Evolutionary conservation across 495 filamentous ascomycete species (phyloP).

Genomic region (Oleoguttula mirabilis): DNA sequence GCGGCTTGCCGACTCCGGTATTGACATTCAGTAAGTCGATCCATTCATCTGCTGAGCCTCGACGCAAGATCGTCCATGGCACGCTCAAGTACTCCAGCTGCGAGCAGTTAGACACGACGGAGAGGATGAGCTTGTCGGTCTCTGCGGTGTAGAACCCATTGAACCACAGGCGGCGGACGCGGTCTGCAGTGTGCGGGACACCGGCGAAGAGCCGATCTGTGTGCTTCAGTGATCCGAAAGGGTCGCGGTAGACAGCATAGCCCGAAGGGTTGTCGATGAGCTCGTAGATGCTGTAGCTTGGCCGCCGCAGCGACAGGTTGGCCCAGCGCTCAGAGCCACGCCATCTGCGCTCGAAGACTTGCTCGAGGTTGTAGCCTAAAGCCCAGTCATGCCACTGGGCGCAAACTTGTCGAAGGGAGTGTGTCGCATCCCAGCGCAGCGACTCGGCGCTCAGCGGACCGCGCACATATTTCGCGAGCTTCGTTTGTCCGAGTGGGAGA

Average conservation of each 20-base stretch:
- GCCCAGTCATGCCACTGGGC: slow-evolving; percentile 43
- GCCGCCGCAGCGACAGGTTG: slow-evolving; percentile 26
- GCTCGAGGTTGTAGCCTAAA: slow-evolving; percentile 35
- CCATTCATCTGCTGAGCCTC: slow-evolving; percentile 36
- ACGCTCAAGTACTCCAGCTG: slow-evolving; percentile 35
- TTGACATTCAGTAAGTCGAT: slow-evolving; percentile 28
- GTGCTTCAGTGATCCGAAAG: slow-evolving; percentile 35
- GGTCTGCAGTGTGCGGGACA: slow-evolving; percentile 33
- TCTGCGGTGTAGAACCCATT: slow-evolving; percentile 41
- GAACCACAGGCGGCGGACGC: slow-evolving; percentile 43
- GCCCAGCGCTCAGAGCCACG: slow-evolving; percentile 39
- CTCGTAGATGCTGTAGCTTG: slow-evolving; percentile 32
- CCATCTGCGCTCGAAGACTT: slow-evolving; percentile 40
- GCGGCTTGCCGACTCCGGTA: slow-evolving; percentile 21
- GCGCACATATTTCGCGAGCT: slow-evolving; percentile 37
- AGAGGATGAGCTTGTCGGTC: slow-evolving; percentile 35
- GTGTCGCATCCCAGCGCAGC: slow-evolving; percentile 37
- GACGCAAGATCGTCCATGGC: slow-evolving; percentile 42
- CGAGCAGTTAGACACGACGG: slow-evolving; percentile 32
- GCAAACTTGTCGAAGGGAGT: slow-evolving; percentile 37
- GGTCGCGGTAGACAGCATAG: slow-evolving; percentile 40
- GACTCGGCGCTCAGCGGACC: slow-evolving; percentile 38
- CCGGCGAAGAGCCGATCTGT: slow-evolving; percentile 35
- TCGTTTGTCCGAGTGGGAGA: slow-evolving; percentile 31
- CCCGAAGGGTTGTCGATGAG: slow-evolving; percentile 30